Percentiles rank a stretch among this genome's conserved stretches.
phyloP scores from a whole-genome alignment of 352 stramenopile genomes.

The Sclerospora graminicola region DNA sequence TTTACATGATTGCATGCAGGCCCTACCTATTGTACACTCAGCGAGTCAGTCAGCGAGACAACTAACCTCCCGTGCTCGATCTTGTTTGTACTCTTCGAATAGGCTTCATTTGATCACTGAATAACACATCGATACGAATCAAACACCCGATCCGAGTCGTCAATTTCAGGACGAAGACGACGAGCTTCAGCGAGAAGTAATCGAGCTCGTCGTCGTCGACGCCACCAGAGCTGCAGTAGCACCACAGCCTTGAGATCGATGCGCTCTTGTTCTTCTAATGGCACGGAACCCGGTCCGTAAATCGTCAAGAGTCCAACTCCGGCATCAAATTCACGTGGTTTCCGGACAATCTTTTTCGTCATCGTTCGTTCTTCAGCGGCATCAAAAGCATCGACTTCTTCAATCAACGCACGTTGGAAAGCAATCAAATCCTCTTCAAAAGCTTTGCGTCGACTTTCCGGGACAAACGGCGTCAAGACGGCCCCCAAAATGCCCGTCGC shows the following conservation, averaged over 20 bases:
- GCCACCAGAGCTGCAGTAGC: slow-evolving; percentile 78
- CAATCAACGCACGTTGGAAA: slow-evolving; percentile 82
- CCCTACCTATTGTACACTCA: no score
- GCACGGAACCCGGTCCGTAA: slow-evolving; percentile 77
- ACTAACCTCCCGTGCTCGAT: no score
- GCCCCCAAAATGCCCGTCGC: slow-evolving; percentile 66
- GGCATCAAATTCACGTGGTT: slow-evolving; percentile 72
- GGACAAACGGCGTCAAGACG: slow-evolving; percentile 57
- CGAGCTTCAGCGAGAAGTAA: slow-evolving; percentile 52
- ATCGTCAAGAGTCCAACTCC: slow-evolving; percentile 68
- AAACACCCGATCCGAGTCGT: slow-evolving; percentile 14
- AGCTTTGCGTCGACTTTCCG: slow-evolving; percentile 55
- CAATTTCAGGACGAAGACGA: slow-evolving; percentile 41
- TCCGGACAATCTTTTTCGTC: slow-evolving; percentile 80
- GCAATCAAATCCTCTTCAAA: slow-evolving; percentile 80
- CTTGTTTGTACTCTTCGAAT: no score
- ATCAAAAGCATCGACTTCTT: slow-evolving; percentile 82
- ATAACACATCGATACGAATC: slow-evolving; percentile 19
- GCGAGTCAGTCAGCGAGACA: no score
- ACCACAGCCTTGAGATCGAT: slow-evolving; percentile 78
- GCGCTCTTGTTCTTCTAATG: slow-evolving; percentile 81
- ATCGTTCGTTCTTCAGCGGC: slow-evolving; percentile 80
- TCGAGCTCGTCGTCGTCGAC: slow-evolving; percentile 49
- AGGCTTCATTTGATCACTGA: no score
- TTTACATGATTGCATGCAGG: no score